These are phyloP conservation scores for Fusarium nelsonii DNA, from an alignment of 2,329 filamentous ascomycete species.

Conservation along the genomic window DNA sequence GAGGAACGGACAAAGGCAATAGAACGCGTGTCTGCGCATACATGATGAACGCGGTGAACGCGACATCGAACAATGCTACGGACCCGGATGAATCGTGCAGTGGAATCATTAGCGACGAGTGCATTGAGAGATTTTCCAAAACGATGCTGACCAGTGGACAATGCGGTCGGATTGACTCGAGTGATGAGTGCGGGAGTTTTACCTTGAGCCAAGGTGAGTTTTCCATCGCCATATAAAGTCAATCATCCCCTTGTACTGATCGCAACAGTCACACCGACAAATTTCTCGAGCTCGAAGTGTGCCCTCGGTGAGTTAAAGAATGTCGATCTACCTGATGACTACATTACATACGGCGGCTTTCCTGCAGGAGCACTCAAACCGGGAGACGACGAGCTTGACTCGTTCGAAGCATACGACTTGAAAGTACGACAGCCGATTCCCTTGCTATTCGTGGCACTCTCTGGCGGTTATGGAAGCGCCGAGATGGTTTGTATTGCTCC, in stretches of 20 bases:
- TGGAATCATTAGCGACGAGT: not conserved
- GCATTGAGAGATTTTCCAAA: not conserved
- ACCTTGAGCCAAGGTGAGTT: not conserved
- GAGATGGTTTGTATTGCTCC: not conserved
- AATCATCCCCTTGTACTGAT: no score
- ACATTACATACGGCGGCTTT: not conserved
- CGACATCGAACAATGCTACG: not conserved
- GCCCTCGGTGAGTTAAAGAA: not conserved
- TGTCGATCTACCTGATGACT: not conserved
- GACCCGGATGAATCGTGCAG: not conserved
- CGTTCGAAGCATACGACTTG: not conserved
- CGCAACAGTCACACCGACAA: not conserved
- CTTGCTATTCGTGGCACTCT: not conserved
- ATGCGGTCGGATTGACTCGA: not conserved
- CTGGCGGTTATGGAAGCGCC: accelerated
- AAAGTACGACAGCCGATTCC: not conserved
- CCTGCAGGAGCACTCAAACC: not conserved
- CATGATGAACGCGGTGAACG: not conserved
- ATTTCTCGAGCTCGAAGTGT: not conserved
- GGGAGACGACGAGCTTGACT: not conserved
- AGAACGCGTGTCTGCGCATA: not conserved
- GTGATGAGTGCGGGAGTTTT: not conserved
- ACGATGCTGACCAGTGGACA: not conserved
- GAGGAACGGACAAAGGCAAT: not conserved
- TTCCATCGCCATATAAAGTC: accelerated